These are phyloP conservation scores for Xylaria longipes DNA, from an alignment of 495 filamentous ascomycete species.

Conservation along the genomic window DNA sequence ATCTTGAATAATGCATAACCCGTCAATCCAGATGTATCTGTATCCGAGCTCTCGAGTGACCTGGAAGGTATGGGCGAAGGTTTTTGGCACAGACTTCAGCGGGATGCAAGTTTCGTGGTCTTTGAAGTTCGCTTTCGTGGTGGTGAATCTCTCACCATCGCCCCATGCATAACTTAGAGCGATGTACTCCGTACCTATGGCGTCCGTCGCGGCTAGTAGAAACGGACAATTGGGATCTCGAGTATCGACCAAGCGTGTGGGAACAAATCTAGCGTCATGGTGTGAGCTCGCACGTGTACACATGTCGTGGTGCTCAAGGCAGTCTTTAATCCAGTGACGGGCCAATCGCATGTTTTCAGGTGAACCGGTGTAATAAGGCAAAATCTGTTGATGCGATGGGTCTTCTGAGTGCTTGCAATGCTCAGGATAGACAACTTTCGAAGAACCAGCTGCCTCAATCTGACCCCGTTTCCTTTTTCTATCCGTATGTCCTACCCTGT, in stretches of 20 bases:
- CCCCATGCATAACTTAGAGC: slow-evolving; percentile 3
- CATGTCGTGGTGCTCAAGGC: slow-evolving; percentile 21
- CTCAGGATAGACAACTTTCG: background rate
- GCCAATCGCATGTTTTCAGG: slow-evolving; percentile 24
- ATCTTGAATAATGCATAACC: slow-evolving; percentile 7
- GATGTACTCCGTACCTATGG: background rate
- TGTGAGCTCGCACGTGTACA: slow-evolving; percentile 10
- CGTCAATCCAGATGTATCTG: slow-evolving; percentile 32
- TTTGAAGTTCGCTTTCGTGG: background rate
- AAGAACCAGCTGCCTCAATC: background rate
- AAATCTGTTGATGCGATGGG: background rate
- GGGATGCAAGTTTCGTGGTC: background rate
- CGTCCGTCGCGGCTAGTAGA: background rate
- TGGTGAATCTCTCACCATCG: background rate
- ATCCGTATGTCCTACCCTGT: background rate
- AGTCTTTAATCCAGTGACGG: slow-evolving; percentile 26
- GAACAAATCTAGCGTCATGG: background rate
- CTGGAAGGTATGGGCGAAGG: slow-evolving; percentile 17
- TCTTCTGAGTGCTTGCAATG: background rate
- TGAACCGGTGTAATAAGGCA: slow-evolving; percentile 2
- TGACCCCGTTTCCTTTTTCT: slow-evolving; percentile 13
- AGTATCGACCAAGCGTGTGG: slow-evolving; percentile 1
- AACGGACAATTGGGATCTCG: background rate
- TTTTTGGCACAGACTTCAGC: background rate
- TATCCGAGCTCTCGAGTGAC: slow-evolving; percentile 28